These are phyloP conservation scores for Heliocybe sulcata DNA, from an alignment of 1,284 basidiomycete genomes.

Conservation along the genomic window DNA sequence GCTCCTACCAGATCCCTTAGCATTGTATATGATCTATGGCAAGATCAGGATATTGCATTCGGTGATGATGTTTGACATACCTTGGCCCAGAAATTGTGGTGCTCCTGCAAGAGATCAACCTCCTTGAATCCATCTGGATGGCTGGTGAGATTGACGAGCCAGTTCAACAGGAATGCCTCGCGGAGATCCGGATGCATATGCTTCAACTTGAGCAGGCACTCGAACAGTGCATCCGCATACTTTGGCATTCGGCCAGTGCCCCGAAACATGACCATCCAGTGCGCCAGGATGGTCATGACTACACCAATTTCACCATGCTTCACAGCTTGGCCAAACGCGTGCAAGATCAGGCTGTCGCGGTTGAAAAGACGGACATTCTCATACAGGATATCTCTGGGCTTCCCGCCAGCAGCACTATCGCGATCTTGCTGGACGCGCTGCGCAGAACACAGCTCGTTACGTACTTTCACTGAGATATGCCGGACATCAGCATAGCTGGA, in stretches of 20 bases:
- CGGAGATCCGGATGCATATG: neutral
- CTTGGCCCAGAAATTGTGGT: conserved; percentile 32
- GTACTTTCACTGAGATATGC: too few species aligned
- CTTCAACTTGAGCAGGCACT: neutral
- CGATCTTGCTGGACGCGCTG: too few species aligned
- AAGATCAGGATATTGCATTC: neutral
- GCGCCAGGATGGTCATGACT: neutral
- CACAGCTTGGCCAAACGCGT: neutral
- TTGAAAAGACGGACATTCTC: conserved; percentile 3
- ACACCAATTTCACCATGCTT: conserved; percentile 3
- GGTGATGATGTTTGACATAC: too few species aligned
- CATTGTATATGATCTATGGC: neutral
- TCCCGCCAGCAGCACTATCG: too few species aligned
- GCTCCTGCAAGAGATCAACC: conserved; percentile 33
- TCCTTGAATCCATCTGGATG: conserved; percentile 21
- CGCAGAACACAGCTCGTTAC: too few species aligned
- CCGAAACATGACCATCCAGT: neutral
- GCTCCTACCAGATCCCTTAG: neutral
- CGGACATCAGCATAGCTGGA: too few species aligned
- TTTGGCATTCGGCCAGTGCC: neutral
- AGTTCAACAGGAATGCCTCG: conserved; percentile 27
- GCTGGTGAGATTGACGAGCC: conserved; percentile 30
- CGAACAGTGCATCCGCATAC: neutral
- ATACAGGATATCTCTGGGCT: neutral
- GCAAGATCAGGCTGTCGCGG: neutral